Evolutionary conservation across 148 eudicot genomes (phyloP).

Genomic region (Chenopodium formosanum): DNA sequence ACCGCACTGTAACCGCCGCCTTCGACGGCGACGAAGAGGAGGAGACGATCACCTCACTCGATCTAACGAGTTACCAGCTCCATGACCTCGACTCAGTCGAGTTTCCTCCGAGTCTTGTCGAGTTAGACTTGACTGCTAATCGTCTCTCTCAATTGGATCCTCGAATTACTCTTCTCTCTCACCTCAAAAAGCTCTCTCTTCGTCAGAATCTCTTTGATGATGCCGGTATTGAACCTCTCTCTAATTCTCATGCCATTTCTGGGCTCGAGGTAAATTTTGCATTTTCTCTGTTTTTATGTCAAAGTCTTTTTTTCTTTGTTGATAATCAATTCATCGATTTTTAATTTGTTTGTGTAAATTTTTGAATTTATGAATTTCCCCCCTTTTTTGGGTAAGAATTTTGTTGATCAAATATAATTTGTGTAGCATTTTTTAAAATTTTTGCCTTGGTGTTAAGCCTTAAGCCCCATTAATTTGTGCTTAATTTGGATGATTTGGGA

Average conservation of each 20-base stretch:
- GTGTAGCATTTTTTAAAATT: too few species aligned
- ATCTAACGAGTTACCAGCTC: conserved; percentile 68
- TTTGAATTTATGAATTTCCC: neutral
- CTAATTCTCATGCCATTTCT: conserved; percentile 59
- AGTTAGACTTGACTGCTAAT: conserved; percentile 86
- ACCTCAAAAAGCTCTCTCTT: conserved; percentile 76
- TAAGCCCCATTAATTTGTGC: too few species aligned
- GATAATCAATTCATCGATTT: neutral
- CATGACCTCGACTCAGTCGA: conserved; percentile 68
- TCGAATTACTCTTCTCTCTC: conserved; percentile 56
- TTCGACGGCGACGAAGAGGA: conserved; percentile 26
- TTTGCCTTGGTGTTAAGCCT: too few species aligned
- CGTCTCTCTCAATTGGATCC: conserved; percentile 73
- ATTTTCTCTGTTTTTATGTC: neutral
- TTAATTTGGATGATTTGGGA: too few species aligned
- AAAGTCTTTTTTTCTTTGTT: neutral
- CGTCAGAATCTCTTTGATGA: conserved; percentile 87
- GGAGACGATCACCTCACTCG: conserved; percentile 40
- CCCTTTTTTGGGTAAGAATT: neutral
- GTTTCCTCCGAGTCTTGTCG: conserved; percentile 64
- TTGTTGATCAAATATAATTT: neutral
- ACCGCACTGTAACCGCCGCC: neutral
- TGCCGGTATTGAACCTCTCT: conserved; percentile 56
- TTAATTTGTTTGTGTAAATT: neutral
- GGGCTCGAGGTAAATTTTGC: conserved; percentile 53